These are phyloP conservation scores for Arthrobotrys pseudoclavata DNA, from an alignment of 2,329 filamentous ascomycete genomes.

Conservation along the genomic window DNA sequence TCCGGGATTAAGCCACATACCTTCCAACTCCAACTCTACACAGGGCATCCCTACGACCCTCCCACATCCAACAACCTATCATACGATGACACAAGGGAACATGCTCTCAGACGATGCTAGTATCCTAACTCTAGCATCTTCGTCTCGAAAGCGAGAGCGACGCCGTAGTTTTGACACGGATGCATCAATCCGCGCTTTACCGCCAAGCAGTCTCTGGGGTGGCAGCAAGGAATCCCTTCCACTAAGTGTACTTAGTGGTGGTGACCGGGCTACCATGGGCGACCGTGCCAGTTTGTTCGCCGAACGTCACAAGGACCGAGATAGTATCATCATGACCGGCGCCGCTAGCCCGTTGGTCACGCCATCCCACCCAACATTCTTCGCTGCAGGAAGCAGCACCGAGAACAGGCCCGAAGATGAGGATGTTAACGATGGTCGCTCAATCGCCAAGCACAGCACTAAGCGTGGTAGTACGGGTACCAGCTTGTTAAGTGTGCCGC, in stretches of 20 bases:
- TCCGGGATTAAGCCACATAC: conserved; percentile 60
- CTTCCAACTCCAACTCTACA: conserved; percentile 53
- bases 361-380: conserved; percentile 55
- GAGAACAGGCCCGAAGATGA: conserved; percentile 43
- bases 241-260: conserved; percentile 78
- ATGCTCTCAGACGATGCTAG: conserved; percentile 87
- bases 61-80: conserved; percentile 79
- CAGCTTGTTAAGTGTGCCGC: conserved; percentile 46
- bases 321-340: conserved; percentile 53
- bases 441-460: conserved; percentile 52
- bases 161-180: conserved; percentile 86
- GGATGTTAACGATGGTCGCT: conserved; percentile 46
- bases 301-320: conserved; percentile 50
- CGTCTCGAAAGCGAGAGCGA: conserved; percentile 82
- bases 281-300: conserved; percentile 45
- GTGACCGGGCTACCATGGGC: conserved; percentile 53
- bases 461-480: conserved; percentile 52
- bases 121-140: conserved; percentile 81
- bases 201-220: conserved; percentile 84
- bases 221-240: conserved; percentile 84
- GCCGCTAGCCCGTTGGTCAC: conserved; percentile 47
- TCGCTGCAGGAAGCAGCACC: conserved; percentile 34
- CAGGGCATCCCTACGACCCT: conserved; percentile 66
- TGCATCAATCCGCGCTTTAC: conserved; percentile 85
- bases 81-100: conserved; percentile 83